Evolutionary conservation across 2,329 filamentous ascomycete genomes (phyloP), one percentile per base, ranked within the genome.

Genomic region (Colletotrichum tropicale): DNA sequence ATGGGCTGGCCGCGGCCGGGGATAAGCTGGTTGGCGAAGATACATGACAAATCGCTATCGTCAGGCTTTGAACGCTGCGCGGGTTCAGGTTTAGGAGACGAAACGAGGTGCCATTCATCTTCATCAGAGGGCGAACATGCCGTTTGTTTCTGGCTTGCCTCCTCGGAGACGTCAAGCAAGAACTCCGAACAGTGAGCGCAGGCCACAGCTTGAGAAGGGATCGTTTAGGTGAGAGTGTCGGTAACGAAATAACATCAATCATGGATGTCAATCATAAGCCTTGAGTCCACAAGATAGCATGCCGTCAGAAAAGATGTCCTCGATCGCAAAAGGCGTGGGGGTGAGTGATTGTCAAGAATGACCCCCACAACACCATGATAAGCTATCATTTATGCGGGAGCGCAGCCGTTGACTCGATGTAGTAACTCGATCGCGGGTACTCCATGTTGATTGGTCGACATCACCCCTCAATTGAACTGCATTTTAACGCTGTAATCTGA

Each of bases 391-490:
- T 1, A 8, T 52, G 43, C 12, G n/a, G 43, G 43, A 52, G 43
- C 43, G 43, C 43, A 52, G 43, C 43, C 43, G 43, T 52, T 52
- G 43, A 52, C 43, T 52, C 43, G n/a, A 52, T 52, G 0, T 0
- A 52, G 43, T 52, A 52, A 52, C 0, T 21, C n/a, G 12, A 24
- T 21, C 43, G 43, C 43, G n/a, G 43, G n/a, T 0, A 13, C n/a
- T 52, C 0, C 43, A 1, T 24, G n/a, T 21, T 52, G 43, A 52
- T 21, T 52, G n/a, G 43, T 21, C 43, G n/a, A n/a, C n/a, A 52
- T 21, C n/a, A 52, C 10, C 10, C n/a, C 0, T 52, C n/a, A 24
- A 0, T 8, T 8, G n/a, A 52, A 52, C 0, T 6, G n/a, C 10
- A 0, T 52, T 0, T 13, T 2, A 10, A 8, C 43, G 43, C 0